A percentile compares a stretch with the other conserved stretches of the same genome.
phyloP scores from a whole-genome alignment of 2,329 filamentous ascomycete species.

The Aspergillus quadrilineatus region DNA sequence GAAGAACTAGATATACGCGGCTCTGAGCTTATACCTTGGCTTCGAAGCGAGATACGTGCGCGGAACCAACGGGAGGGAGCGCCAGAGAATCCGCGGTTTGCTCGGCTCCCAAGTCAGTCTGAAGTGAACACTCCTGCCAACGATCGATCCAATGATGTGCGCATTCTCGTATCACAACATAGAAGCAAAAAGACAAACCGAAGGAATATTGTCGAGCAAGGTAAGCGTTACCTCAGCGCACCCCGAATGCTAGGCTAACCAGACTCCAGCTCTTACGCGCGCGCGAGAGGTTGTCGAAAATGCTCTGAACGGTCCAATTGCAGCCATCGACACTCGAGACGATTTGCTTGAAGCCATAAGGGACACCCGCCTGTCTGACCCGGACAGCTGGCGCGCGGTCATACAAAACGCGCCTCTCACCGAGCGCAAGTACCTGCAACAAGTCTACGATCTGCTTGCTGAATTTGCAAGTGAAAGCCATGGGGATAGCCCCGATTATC shows the following conservation, averaged over 20 bases:
- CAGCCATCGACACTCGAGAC: conserved; percentile 85
- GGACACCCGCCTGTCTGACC: conserved; percentile 71
- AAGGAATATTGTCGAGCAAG: conserved; percentile 79
- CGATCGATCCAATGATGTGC: conserved; percentile 69
- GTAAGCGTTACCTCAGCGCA: conserved; percentile 44
- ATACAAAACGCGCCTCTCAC: conserved; percentile 74
- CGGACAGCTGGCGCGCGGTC: conserved; percentile 78
- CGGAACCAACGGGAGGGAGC: conserved; percentile 62
- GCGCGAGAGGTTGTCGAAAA: conserved; percentile 64
- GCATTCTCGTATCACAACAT: conserved; percentile 78
- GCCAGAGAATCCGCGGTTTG: conserved; percentile 45
- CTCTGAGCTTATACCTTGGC: conserved; percentile 72
- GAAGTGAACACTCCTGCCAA: conserved; percentile 33
- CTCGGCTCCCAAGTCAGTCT: conserved; percentile 42
- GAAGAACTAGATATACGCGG: conserved; percentile 77
- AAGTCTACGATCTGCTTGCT: conserved; percentile 74
- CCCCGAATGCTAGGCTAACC: conserved; percentile 15
- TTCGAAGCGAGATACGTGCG: conserved; percentile 79
- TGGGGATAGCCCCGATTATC: conserved; percentile 51
- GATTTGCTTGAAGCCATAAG: conserved; percentile 74
- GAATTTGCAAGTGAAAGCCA: conserved; percentile 56
- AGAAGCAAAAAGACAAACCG: conserved; percentile 91
- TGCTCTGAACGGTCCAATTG: conserved; percentile 75
- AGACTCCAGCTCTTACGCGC: conserved; percentile 48
- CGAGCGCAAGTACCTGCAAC: conserved; percentile 77